phyloP scores from a whole-genome alignment of 2,329 filamentous ascomycete genomes.

The Monilinia polystroma region DNA sequence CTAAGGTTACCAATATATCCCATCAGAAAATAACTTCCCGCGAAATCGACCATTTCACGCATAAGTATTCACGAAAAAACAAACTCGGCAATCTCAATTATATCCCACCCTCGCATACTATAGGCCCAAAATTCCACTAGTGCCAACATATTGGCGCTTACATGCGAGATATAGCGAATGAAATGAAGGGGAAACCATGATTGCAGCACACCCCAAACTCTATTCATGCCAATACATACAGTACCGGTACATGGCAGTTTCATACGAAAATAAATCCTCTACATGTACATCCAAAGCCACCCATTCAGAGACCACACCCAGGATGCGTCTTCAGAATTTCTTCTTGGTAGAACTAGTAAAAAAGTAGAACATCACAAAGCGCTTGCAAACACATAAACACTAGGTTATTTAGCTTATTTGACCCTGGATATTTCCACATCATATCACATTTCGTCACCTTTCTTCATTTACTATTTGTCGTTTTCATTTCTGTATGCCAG shows the following conservation, averaged over 20 bases:
- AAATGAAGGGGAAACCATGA: not conserved
- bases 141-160: constrained; percentile 11
- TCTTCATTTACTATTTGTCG: not conserved
- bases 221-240: not conserved
- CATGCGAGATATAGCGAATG: not conserved
- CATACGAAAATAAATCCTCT: not conserved
- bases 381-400: not conserved
- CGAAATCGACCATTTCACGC: not conserved
- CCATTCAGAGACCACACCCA: not conserved
- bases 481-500: constrained; percentile 11
- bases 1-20: not conserved
- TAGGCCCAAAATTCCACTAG: not conserved
- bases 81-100: not conserved
- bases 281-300: not conserved
- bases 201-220: constrained; percentile 1
- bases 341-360: not conserved
- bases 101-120: not conserved
- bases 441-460: not conserved
- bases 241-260: not conserved
- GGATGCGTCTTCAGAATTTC: not conserved
- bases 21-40: not conserved
- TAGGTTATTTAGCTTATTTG: not conserved
- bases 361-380: not conserved
- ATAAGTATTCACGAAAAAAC: not conserved
- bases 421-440: not conserved